Conservation (phyloP, 352 stramenopile genomes). For the Phytophthora sp. region DNA sequence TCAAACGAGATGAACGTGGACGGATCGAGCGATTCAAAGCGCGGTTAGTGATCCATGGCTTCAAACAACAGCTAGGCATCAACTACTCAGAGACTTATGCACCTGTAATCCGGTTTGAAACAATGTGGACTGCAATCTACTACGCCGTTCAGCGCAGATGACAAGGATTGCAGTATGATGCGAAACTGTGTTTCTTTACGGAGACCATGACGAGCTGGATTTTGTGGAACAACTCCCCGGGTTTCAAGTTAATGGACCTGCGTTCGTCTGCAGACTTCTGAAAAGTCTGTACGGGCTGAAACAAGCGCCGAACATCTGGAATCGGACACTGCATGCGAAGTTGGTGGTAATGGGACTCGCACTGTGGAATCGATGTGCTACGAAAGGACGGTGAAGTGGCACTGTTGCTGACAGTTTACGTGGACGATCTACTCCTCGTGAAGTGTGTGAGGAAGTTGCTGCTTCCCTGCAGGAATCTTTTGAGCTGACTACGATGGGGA, state of each 20-base stretch:
- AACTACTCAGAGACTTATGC: not conserved
- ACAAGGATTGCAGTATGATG: not conserved
- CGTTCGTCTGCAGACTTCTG: not conserved
- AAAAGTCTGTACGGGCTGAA: not conserved
- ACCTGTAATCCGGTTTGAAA: not conserved
- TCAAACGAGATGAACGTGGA: slow-evolving; percentile 24
- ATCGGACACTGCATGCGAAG: too few species aligned
- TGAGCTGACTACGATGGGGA: too few species aligned
- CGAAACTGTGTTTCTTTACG: not conserved
- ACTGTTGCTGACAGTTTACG: too few species aligned
- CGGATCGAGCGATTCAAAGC: slow-evolving; percentile 1
- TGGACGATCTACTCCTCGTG: too few species aligned
- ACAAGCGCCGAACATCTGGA: slow-evolving; percentile 8
- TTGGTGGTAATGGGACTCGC: too few species aligned
- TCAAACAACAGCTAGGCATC: not conserved
- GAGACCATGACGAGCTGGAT: not conserved
- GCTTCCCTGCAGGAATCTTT: too few species aligned
- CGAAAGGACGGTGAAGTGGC: too few species aligned
- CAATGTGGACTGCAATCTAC: not conserved
- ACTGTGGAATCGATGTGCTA: too few species aligned
- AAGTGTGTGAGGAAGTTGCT: too few species aligned
- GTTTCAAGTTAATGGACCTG: not conserved
- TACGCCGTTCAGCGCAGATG: not conserved
- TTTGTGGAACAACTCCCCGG: slow-evolving; percentile 25
- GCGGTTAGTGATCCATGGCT: slow-evolving; percentile 9